Conservation (phyloP, 148 eudicot genomes). For the Rhododendron mucronatum region DNA sequence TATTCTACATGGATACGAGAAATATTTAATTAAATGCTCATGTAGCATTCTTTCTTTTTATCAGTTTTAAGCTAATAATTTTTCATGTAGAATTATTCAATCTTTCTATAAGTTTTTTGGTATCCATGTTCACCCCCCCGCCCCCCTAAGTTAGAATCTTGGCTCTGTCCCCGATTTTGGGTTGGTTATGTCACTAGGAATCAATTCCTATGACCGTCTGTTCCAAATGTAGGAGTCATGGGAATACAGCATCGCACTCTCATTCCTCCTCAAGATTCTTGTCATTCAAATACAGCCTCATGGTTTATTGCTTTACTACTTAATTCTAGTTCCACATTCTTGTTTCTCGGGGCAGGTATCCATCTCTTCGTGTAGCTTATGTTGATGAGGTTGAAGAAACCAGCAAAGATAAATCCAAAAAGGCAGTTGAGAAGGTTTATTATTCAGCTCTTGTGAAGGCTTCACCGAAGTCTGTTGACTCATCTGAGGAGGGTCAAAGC, state of each 20-base stretch:
- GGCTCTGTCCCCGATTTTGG: not conserved
- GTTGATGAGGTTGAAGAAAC: conserved; percentile 67
- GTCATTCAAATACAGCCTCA: not conserved
- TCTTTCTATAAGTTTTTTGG: not conserved
- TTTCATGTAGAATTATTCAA: not conserved
- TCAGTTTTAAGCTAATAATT: not conserved
- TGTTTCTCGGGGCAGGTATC: conserved; percentile 38
- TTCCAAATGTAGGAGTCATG: not conserved
- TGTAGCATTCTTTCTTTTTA: not conserved
- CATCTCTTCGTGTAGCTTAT: conserved; percentile 72
- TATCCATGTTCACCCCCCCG: not conserved
- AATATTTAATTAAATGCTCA: not conserved
- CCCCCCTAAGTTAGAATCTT: not conserved
- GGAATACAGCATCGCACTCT: not conserved
- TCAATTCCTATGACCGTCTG: not conserved
- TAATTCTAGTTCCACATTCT: not conserved
- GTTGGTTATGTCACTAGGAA: not conserved
- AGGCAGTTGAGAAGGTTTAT: conserved; percentile 48
- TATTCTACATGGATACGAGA: not conserved
- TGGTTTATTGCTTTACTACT: not conserved
- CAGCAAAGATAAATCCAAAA: conserved; percentile 38
- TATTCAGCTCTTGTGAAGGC: conserved; percentile 74
- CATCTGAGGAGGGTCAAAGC: conserved; percentile 27
- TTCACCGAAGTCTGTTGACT: conserved; percentile 49
- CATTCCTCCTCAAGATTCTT: not conserved